Evolutionary conservation across 1,284 basidiomycete species (phyloP).

Genomic region (Apiotrichum siamense): DNA sequence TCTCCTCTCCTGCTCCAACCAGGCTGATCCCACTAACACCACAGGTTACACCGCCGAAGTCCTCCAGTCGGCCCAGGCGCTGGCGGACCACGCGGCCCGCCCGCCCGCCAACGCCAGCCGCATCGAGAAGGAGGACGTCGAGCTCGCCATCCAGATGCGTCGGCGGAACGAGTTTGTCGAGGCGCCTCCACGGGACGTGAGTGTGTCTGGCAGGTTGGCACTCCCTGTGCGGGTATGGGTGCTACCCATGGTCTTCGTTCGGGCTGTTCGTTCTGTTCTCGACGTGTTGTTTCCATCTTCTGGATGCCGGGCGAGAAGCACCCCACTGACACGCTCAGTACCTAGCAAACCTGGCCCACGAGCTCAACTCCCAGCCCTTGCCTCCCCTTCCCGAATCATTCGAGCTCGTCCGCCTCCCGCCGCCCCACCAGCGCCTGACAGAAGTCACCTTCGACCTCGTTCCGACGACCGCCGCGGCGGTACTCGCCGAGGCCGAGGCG

Average conservation of each 20-base stretch:
- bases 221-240: background rate
- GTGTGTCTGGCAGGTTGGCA: conserved; percentile 25
- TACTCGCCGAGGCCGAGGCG: too few relatives aligned
- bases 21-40: background rate
- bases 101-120: conserved; percentile 53
- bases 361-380: conserved; percentile 82
- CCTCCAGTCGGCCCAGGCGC: conserved; percentile 80
- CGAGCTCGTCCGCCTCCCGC: conserved; percentile 70
- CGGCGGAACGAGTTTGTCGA: conserved; percentile 93
- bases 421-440: conserved; percentile 69
- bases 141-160: conserved; percentile 83
- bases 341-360: conserved; percentile 76
- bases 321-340: conserved; percentile 56
- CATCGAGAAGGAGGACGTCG: conserved; percentile 84
- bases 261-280: too few relatives aligned
- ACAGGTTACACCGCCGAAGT: conserved; percentile 81
- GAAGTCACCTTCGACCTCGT: conserved; percentile 89
- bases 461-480: conserved; percentile 64
- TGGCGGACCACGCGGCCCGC: conserved; percentile 85
- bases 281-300: background rate
- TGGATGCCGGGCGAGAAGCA: background rate
- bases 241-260: background rate
- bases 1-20: background rate
- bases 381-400: conserved; percentile 93
- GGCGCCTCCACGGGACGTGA: conserved; percentile 88